Base-by-base conservation (phyloP, 208 protist genomes). In the Baffinella frigidus region DNA sequence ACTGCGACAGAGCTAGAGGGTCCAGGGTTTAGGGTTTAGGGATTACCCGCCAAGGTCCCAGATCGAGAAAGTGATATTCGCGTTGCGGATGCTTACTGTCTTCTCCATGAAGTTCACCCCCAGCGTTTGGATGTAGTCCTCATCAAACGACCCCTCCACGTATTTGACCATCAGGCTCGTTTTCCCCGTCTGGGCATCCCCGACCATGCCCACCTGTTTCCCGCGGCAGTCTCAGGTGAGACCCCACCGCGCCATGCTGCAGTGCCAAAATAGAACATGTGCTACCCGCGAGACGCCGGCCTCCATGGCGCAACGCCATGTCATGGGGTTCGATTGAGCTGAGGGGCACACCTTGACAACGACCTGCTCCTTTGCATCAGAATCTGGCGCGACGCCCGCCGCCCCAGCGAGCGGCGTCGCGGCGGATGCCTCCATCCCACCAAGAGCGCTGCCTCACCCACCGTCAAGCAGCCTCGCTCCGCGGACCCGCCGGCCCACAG, bases 71-170 rank as follows among this genome's bases (percentile, higher is more conserved):
- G 94, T 97, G 30, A 97, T 95, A 10, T 97, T 95, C 0, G 92
- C 95, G 38, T 94, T 94, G 73, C 95, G 94, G 36, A 98, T 93
- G 35, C 39, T 92, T n/a, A 97, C 93, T 0, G 93, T 96, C 89
- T 97, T 98, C 81, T 97, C 96, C 95, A 98, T 97, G 87, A 97
- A 98, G 83, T 97, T 97, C 0, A 98, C 96, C 68, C 96, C 96
- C 36, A 97, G 64, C 30, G 96, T 97, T 80, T 96, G 94, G 64
- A 96, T 96, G 74, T 97, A 96, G 87, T 97, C 96, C 56, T 97
- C 96, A 64, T 97, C 96, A 72, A 97, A 97, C 30, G 93, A 93
- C 27, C 94, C 94, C 77, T 97, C 94, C 11, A 97, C 96, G 64
- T 97, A 97, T 93, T 97, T 97, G 5, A 97, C 96, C 96, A 97